Conservation (phyloP, 148 eudicot species). For the Heliosperma pusillum region DNA sequence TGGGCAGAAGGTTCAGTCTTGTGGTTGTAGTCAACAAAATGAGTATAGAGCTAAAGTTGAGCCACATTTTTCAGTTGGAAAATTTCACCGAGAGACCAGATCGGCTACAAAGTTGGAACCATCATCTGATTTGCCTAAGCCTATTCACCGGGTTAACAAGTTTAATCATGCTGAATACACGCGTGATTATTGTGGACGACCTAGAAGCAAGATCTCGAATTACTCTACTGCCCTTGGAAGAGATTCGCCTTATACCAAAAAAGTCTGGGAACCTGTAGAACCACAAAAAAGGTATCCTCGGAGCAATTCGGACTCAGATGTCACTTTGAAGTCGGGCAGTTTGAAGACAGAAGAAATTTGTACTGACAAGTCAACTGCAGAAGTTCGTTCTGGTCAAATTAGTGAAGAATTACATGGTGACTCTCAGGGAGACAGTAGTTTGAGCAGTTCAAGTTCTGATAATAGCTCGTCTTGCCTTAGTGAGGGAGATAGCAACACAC, state of each 20-base stretch:
- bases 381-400: conserved; percentile 34
- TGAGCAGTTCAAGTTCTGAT: conserved; percentile 64
- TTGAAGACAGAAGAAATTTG: conserved; percentile 42
- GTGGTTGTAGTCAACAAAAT: not conserved
- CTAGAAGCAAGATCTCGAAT: conserved; percentile 48
- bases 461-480: conserved; percentile 87
- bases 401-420: conserved; percentile 25
- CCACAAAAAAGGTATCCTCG: conserved; percentile 60
- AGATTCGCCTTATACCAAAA: conserved; percentile 51
- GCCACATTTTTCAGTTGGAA: conserved; percentile 28
- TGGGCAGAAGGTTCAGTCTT: conserved; percentile 4
- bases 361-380: conserved; percentile 35
- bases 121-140: conserved; percentile 46
- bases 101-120: conserved; percentile 40
- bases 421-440: conserved; percentile 25
- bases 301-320: conserved; percentile 73
- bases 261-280: conserved; percentile 97
- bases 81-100: conserved; percentile 44
- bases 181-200: conserved; percentile 52
- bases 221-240: conserved; percentile 39
- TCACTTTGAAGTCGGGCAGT: conserved; percentile 47
- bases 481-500: conserved; percentile 78
- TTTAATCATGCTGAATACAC: conserved; percentile 41
- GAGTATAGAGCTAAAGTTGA: conserved; percentile 34
- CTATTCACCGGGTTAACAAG: conserved; percentile 49